Evolutionary conservation across 495 filamentous ascomycete genomes (phyloP).

Genomic region (Cercophora newfieldiana): DNA sequence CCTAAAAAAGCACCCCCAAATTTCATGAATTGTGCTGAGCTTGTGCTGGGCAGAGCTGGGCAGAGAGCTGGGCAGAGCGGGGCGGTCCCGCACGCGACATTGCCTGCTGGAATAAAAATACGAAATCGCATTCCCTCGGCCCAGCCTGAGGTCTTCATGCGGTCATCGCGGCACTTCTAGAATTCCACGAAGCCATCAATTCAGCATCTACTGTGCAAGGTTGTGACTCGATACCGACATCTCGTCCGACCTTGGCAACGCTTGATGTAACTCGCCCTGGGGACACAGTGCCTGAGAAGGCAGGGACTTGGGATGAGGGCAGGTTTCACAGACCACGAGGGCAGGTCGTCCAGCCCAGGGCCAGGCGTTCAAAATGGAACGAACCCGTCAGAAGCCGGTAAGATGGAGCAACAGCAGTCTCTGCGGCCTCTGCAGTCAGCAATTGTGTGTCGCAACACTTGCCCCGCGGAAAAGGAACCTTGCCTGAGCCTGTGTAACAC

Average conservation of each 20-base stretch:
- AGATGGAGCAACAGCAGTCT: background rate
- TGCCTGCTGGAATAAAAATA: background rate
- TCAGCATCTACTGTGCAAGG: background rate
- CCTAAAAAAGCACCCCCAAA: background rate
- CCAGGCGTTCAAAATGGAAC: background rate
- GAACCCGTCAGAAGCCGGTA: background rate
- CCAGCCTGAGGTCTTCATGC: background rate
- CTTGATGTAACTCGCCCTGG: background rate
- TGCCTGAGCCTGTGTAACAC: background rate
- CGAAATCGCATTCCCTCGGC: background rate
- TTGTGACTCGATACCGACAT: background rate
- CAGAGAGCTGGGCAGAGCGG: no score
- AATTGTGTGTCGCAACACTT: background rate
- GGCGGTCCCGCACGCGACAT: background rate
- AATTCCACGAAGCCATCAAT: background rate
- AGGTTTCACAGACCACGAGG: background rate
- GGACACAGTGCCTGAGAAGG: background rate
- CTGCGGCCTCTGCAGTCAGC: background rate
- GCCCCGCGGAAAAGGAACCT: background rate
- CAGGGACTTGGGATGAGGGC: background rate
- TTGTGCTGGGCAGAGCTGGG: background rate
- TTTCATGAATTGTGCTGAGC: background rate
- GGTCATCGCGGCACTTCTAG: background rate
- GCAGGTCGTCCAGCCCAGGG: background rate
- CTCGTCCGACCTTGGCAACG: background rate